Base-by-base conservation (phyloP, 768 basidiomycete species). In the Leccinum broughii region DNA sequence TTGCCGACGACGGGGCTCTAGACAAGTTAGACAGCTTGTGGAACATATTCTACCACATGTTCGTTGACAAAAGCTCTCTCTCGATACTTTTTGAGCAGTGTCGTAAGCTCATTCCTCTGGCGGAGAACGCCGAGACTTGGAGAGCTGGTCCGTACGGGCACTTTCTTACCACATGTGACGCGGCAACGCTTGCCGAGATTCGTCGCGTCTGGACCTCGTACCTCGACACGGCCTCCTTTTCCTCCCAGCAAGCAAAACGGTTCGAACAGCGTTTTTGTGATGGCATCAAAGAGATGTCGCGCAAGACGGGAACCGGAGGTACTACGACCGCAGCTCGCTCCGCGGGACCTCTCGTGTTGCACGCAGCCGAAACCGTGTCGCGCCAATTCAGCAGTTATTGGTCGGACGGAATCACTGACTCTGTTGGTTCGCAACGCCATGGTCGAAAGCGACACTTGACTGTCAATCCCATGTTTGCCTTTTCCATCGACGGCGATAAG, bases 381-480 rank as follows among this genome's bases (percentile, higher is more conserved):
- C 34, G 53, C 28, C 69, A 72, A 24, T 74, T 69, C 22, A n/a
- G 32, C 30, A 54, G 15, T 17, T 73, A 67, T 30, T 73, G 71
- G 72, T 53, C 65, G 2, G 57, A 62, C 1, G 72, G 72, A 8
- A 41, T 55, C 15, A 67, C 63, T 1, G 62, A 66, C 24, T 58
- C 59, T 17, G 39, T 48, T 14, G 3, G 44, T 20, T 46, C 26
- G 10, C 58, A 39, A 24, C 34, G 22, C 15, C 59, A 15, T 9
- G 51, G 44, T 1, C 28, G 41, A 17, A 57, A 54, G 34, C 58
- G 17, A 44, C 44, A 24, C 22, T 6, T 64, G 22, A n/a, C 13
- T 0, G 59, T 64, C 51, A 74, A 75, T 34, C 72, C 72, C 8
- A 75, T 66, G 1, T 74, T 74, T 50, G 62, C 60, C 0, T 74